phyloP scores from a whole-genome alignment of 2,329 filamentous ascomycete genomes.

The Aspergillus texensis region DNA sequence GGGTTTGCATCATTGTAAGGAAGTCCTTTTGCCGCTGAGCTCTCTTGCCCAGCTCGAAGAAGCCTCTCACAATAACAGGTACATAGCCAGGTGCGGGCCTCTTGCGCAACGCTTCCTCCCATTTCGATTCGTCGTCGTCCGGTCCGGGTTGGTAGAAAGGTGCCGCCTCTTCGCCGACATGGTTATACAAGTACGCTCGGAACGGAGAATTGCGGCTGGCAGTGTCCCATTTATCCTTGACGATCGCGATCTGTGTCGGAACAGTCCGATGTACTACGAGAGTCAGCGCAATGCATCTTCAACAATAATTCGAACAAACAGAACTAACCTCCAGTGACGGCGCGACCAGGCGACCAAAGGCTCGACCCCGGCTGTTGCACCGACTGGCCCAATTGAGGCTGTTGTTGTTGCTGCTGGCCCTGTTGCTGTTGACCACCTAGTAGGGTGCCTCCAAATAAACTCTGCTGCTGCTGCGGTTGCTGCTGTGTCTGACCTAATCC shows the following conservation, averaged over 20 bases:
- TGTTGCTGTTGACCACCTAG: slow-evolving; percentile 33
- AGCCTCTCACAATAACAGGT: slow-evolving; percentile 63
- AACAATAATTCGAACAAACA: slow-evolving; percentile 13
- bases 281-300: slow-evolving; percentile 17
- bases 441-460: slow-evolving; percentile 32
- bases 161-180: slow-evolving; percentile 60
- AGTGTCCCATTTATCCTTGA: slow-evolving; percentile 65
- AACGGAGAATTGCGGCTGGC: slow-evolving; percentile 55
- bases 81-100: slow-evolving; percentile 61
- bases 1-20: slow-evolving; percentile 59
- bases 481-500: slow-evolving; percentile 39
- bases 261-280: slow-evolving; percentile 60
- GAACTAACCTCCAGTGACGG: slow-evolving; percentile 44
- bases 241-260: slow-evolving; percentile 61
- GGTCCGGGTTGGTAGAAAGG: slow-evolving; percentile 63
- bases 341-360: slow-evolving; percentile 48
- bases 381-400: slow-evolving; percentile 47
- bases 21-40: slow-evolving; percentile 60
- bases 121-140: slow-evolving; percentile 62
- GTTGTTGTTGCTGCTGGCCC: slow-evolving; percentile 35
- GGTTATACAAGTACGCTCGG: slow-evolving; percentile 66
- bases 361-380: slow-evolving; percentile 43
- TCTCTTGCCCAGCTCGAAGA: slow-evolving; percentile 61
- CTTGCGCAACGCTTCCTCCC: slow-evolving; percentile 65
- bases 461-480: slow-evolving; percentile 43